phyloP scores from a whole-genome alignment of 1,284 basidiomycete species.

The Polyporus tsugae region DNA sequence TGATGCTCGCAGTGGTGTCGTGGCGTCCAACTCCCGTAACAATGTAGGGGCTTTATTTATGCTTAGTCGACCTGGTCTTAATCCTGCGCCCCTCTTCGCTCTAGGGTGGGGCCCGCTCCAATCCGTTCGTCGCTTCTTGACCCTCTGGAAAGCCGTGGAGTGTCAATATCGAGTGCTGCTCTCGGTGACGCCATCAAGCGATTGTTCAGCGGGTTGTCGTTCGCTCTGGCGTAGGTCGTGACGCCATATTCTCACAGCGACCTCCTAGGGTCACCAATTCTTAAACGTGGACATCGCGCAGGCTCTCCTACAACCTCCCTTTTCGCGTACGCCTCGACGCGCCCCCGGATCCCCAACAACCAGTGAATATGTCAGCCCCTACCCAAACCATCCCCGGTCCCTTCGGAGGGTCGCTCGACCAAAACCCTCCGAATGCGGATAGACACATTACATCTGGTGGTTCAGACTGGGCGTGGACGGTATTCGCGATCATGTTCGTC shows the following conservation, averaged over 20 bases:
- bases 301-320: background rate
- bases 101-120: background rate
- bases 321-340: background rate
- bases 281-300: slow-evolving; percentile 1
- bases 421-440: slow-evolving; percentile 50
- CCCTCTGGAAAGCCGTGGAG: background rate
- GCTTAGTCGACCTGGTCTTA: background rate
- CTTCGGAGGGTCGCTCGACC: slow-evolving; percentile 35
- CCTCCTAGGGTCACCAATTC: background rate
- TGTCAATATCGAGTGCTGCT: background rate
- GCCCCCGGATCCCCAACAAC: background rate
- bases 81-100: background rate
- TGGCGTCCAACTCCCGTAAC: background rate
- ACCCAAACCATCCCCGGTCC: background rate
- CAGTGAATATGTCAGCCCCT: background rate
- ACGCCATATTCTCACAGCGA: slow-evolving; percentile 2
- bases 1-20: background rate
- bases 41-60: background rate
- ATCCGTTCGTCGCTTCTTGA: background rate
- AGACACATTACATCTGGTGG: slow-evolving; percentile 50
- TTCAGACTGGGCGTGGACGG: slow-evolving; percentile 65
- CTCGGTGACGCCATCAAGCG: background rate
- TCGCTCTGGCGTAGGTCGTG: slow-evolving; percentile 6
- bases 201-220: background rate
- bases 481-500: slow-evolving; percentile 57